Conservation (phyloP, 495 filamentous ascomycete genomes). For the Immersiella caudata region DNA sequence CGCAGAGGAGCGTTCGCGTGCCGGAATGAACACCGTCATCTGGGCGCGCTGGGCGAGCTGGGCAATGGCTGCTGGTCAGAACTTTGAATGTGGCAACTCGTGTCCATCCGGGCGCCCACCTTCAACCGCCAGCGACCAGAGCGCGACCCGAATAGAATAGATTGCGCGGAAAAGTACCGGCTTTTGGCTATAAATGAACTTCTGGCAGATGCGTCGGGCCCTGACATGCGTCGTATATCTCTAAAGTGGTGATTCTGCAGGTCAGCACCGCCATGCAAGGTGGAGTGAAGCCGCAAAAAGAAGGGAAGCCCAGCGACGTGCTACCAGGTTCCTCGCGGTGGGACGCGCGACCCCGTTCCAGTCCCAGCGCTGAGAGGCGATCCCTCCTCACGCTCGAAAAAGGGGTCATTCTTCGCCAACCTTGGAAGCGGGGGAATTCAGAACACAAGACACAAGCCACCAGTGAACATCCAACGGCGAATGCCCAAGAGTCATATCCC, state of each 20-base stretch:
- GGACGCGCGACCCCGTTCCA: not conserved
- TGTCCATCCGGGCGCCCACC: not conserved
- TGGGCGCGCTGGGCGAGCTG: not conserved
- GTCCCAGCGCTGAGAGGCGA: not conserved
- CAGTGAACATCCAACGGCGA: not conserved
- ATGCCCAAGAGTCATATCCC: not conserved
- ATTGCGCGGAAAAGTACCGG: constrained; percentile 1
- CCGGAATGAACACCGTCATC: constrained; percentile 1
- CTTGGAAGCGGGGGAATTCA: not conserved
- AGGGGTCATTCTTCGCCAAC: not conserved
- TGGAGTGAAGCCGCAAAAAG: not conserved
- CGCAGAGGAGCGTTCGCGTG: constrained; percentile 9
- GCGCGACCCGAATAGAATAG: not conserved
- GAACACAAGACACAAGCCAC: not conserved
- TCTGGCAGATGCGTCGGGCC: constrained; percentile 7
- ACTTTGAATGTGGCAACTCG: not conserved
- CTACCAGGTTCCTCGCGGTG: constrained; percentile 3
- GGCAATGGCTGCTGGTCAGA: not conserved
- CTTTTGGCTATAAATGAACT: constrained; percentile 8
- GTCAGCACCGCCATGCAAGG: not conserved
- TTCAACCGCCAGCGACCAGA: not conserved
- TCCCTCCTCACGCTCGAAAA: constrained; percentile 7
- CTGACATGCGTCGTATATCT: constrained; percentile 4
- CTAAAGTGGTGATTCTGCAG: not conserved
- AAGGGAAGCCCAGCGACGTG: constrained; percentile 1